Evolutionary conservation across 768 basidiomycete species (phyloP).

Genomic region (Collybia sordida): DNA sequence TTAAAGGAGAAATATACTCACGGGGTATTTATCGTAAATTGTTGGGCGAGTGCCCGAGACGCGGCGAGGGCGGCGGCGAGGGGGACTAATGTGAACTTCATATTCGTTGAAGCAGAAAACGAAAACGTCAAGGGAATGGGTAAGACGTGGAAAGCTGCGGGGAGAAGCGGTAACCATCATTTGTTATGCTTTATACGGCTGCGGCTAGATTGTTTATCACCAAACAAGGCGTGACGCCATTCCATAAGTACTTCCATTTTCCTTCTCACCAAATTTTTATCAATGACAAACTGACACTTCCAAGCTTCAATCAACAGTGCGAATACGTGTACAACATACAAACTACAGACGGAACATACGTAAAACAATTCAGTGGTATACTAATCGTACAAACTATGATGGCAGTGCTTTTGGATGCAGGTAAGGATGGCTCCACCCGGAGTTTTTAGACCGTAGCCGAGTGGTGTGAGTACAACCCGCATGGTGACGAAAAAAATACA

Average conservation of each 20-base stretch:
- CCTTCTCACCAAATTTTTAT: neutral
- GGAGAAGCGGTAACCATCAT: slow-evolving; percentile 17
- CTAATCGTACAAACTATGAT: too few relatives aligned
- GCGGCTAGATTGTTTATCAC: slow-evolving; percentile 15
- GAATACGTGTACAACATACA: too few relatives aligned
- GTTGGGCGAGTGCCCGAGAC: slow-evolving; percentile 43
- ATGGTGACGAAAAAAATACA: neutral
- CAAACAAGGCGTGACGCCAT: slow-evolving; percentile 21
- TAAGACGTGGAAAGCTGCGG: slow-evolving; percentile 25
- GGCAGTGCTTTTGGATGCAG: too few relatives aligned
- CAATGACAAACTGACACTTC: neutral
- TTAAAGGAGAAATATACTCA: slow-evolving; percentile 36
- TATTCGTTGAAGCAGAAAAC: slow-evolving; percentile 29
- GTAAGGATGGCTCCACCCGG: neutral
- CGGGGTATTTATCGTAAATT: slow-evolving; percentile 68
- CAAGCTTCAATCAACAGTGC: too few relatives aligned
- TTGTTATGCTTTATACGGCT: slow-evolving; percentile 13
- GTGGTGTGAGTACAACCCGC: neutral
- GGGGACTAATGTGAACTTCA: slow-evolving; percentile 47
- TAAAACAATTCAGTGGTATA: too few relatives aligned
- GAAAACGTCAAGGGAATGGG: slow-evolving; percentile 18
- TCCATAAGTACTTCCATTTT: slow-evolving; percentile 32
- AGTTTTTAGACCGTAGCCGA: neutral
- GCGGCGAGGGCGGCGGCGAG: slow-evolving; percentile 41
- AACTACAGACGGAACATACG: too few relatives aligned